Percentiles rank a stretch among this genome's conserved stretches.
Evolutionary conservation across 495 filamentous ascomycete genomes (phyloP).

Genomic region (Xanthoparmelia taractica): DNA sequence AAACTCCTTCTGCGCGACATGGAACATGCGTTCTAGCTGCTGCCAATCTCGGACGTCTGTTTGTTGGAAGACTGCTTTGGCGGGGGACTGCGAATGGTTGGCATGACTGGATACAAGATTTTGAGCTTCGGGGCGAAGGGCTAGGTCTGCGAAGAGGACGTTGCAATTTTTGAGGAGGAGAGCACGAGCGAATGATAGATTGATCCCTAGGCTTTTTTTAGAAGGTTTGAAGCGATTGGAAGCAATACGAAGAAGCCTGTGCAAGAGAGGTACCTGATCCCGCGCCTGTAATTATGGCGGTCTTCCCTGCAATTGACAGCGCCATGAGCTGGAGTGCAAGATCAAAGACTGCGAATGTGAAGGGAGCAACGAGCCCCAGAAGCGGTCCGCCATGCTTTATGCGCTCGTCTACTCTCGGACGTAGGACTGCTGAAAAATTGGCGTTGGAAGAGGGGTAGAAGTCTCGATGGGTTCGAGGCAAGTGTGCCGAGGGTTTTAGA

Average conservation of each 20-base stretch:
- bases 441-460: background rate
- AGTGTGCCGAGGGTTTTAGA: background rate
- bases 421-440: background rate
- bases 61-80: constrained; percentile 50
- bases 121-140: constrained; percentile 55
- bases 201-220: constrained; percentile 40
- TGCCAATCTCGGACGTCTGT: constrained; percentile 57
- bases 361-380: background rate
- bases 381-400: background rate
- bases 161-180: constrained; percentile 55
- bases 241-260: constrained; percentile 15
- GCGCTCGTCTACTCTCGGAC: background rate
- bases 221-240: background rate
- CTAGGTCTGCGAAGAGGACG: constrained; percentile 59
- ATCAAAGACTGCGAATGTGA: background rate
- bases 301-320: constrained; percentile 49
- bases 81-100: constrained; percentile 25
- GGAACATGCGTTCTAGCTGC: constrained; percentile 52
- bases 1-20: constrained; percentile 46
- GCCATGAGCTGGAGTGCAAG: constrained; percentile 22
- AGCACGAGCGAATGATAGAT: constrained; percentile 51
- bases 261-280: constrained; percentile 51
- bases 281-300: constrained; percentile 63
- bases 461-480: background rate
- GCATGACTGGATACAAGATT: constrained; percentile 47